Evolutionary conservation across 306 rosid genomes (phyloP).

Genomic region (Acacia crassicarpa): DNA sequence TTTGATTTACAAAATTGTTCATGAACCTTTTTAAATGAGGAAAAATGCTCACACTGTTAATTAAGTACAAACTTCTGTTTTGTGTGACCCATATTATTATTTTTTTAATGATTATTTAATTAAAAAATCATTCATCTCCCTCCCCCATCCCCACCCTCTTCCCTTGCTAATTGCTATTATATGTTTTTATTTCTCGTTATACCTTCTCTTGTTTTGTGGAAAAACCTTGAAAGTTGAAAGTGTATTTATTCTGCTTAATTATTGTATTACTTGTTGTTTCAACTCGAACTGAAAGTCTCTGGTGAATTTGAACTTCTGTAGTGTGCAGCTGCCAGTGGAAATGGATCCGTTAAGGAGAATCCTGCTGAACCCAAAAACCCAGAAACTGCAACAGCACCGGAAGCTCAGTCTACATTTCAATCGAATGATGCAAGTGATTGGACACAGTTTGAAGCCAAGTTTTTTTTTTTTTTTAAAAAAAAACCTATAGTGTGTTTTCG

Average conservation of each 20-base stretch:
- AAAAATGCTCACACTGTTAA: too few species aligned
- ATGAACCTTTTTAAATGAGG: too few species aligned
- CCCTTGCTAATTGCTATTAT: background rate
- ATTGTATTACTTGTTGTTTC: constrained; percentile 4
- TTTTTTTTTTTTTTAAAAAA: too few species aligned
- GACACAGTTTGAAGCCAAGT: constrained; percentile 42
- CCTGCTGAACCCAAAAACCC: constrained; percentile 32
- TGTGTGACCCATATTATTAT: too few species aligned
- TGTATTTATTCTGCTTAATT: background rate
- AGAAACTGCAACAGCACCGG: constrained; percentile 31
- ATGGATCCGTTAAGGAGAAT: constrained; percentile 31
- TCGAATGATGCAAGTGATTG: constrained; percentile 41
- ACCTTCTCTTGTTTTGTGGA: background rate
- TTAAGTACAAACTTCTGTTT: too few species aligned
- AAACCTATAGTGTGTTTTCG: too few species aligned
- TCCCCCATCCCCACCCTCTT: background rate
- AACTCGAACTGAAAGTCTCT: constrained; percentile 19
- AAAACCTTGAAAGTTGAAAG: background rate
- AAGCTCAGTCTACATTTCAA: constrained; percentile 32
- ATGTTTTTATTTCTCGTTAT: background rate
- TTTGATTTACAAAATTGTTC: too few species aligned
- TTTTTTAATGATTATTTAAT: too few species aligned
- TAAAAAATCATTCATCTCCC: too few species aligned
- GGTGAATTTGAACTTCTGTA: constrained; percentile 27
- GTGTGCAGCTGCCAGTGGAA: constrained; percentile 30